Percentiles rank a stretch among this genome's conserved stretches.
These are phyloP conservation scores for Sporothrix euskadiensis DNA, from an alignment of 2,329 filamentous ascomycete genomes.

Conservation along the genomic window DNA sequence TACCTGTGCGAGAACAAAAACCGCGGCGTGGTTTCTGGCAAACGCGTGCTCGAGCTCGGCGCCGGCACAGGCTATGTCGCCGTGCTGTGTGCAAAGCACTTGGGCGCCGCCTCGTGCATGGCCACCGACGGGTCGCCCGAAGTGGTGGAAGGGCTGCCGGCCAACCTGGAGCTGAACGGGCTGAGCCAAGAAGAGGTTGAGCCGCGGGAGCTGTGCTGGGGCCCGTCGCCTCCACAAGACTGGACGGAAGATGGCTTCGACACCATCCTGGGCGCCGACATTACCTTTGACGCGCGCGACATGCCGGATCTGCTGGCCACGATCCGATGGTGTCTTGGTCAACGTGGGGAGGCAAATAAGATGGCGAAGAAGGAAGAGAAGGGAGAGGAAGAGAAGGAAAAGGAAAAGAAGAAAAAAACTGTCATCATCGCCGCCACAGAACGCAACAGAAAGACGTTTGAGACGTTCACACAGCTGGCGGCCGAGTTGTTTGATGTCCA, in stretches of 20 bases:
- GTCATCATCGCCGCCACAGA: slow-evolving; percentile 71
- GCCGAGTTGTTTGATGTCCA: slow-evolving; percentile 47
- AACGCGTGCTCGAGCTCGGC: slow-evolving; percentile 69
- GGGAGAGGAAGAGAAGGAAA: neutral
- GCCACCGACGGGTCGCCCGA: slow-evolving; percentile 74
- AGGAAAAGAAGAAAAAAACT: slow-evolving; percentile 34
- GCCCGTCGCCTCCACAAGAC: slow-evolving; percentile 36
- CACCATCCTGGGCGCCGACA: slow-evolving; percentile 71
- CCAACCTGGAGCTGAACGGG: slow-evolving; percentile 68
- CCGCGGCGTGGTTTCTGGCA: slow-evolving; percentile 48
- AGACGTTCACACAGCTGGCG: slow-evolving; percentile 60
- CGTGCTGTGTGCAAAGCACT: slow-evolving; percentile 68
- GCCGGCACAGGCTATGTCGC: slow-evolving; percentile 76
- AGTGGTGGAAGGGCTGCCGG: slow-evolving; percentile 66
- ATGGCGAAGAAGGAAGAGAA: slow-evolving; percentile 43
- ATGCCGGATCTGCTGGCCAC: slow-evolving; percentile 67
- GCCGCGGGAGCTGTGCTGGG: slow-evolving; percentile 64
- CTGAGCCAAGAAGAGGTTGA: slow-evolving; percentile 50
- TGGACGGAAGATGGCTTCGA: slow-evolving; percentile 47
- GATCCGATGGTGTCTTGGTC: slow-evolving; percentile 41
- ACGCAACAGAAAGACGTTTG: slow-evolving; percentile 68
- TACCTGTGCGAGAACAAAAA: slow-evolving; percentile 57
- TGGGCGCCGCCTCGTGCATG: slow-evolving; percentile 60
- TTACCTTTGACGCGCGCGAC: slow-evolving; percentile 70
- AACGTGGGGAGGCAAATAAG: slow-evolving; percentile 43